Evolutionary conservation across 768 basidiomycete genomes (phyloP), one percentile per base, ranked within the genome.

Genomic region (Lactifluus piperatus): DNA sequence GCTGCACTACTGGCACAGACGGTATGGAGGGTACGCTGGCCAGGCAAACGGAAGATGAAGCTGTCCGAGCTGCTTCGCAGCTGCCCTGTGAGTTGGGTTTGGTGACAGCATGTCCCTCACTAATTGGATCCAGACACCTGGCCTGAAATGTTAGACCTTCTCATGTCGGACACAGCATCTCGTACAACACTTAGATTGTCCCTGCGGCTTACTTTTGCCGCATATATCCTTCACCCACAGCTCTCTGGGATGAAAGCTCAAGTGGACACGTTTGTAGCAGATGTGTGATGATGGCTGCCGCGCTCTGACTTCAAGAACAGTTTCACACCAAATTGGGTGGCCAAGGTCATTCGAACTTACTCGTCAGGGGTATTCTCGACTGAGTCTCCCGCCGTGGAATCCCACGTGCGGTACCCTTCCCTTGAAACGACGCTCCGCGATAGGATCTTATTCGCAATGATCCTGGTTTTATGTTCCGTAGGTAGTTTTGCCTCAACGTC

Each of bases 101-200:
- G 44, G 3, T 13, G 22, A 24, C 7, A 39, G 41, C 48, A 13
- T 39, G 27, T 10, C 26, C 30, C 37, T 16, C 20, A 13, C 64
- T 71, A 37, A 70, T 48, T 20, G 41, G 32, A 2, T 32, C 32
- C 66, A 86, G 87, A 80, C 47, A 73, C 68, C 7, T 90, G 81
- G 84, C 57, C 70, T n/a, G 72, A 70, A 44, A 65, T 86, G 27
- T 66, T 75, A 9, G 67, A 65, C 14, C 68, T 78, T 8, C 69
- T 86, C 16, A 70, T 73, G 11, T 84, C 83, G 2, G 70, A 74
- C 18, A 63, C 73, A 24, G 71, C 75, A 22, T 89, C 88, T 20
- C 79, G 81, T 27, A 84, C 84, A 20, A 77, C 84, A 5, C 77
- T 76, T 64, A 79, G 86, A 4, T 68, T 89, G 43, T 77, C 81